phyloP scores from a whole-genome alignment of 257 asterid genomes.

The Linderniella brevidens region DNA sequence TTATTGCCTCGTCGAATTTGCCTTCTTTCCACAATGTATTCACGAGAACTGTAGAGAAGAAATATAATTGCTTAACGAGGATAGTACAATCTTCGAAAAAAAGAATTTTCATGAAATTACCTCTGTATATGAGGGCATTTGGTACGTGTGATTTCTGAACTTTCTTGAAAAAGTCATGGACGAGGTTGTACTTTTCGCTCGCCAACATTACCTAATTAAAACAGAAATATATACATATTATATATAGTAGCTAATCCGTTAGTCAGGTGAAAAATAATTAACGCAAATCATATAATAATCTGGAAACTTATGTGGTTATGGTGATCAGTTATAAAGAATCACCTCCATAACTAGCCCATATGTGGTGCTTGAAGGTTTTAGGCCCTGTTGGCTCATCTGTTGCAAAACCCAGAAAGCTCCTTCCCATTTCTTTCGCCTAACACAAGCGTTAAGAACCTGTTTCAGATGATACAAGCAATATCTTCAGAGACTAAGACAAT shows the following conservation, averaged over 20 bases:
- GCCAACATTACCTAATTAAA: constrained; percentile 74
- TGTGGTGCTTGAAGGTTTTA: constrained; percentile 58
- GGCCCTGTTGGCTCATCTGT: constrained; percentile 44
- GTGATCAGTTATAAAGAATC: neutral
- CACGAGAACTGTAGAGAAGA: constrained; percentile 46
- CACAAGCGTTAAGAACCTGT: constrained; percentile 89
- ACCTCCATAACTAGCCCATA: constrained; percentile 98
- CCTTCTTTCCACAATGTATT: constrained; percentile 82
- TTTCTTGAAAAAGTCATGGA: constrained; percentile 81
- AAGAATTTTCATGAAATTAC: constrained; percentile 17
- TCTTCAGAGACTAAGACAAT: neutral
- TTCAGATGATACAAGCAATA: neutral
- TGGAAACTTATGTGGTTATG: neutral
- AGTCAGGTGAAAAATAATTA: neutral
- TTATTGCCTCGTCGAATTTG: constrained; percentile 51
- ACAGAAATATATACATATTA: neutral
- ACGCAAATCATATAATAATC: neutral
- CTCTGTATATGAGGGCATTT: constrained; percentile 81
- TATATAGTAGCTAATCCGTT: neutral
- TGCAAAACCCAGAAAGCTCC: constrained; percentile 99
- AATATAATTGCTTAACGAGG: constrained; percentile 7
- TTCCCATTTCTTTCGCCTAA: constrained; percentile 70
- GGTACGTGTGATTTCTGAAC: constrained; percentile 60
- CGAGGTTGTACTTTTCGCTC: constrained; percentile 70
- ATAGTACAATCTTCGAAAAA: constrained; percentile 7